A percentile compares a stretch with the other conserved stretches of the same genome.
phyloP scores from a whole-genome alignment of 305 asterid genomes.

The Fraxinus floribunda region DNA sequence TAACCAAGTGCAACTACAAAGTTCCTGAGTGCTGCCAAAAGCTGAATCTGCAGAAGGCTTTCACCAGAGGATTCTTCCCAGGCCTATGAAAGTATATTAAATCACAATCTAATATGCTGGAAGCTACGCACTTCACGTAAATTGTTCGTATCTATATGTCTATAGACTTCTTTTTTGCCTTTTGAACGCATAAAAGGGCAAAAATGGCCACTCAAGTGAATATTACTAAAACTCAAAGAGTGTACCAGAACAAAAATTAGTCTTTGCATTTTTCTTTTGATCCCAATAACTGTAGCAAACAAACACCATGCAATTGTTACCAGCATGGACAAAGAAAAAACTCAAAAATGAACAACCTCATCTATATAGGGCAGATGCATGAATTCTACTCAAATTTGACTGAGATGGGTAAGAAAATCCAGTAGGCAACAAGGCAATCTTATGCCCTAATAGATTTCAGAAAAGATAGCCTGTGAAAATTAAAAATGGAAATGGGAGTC shows the following conservation, averaged over 20 bases:
- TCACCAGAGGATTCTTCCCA: constrained; percentile 97
- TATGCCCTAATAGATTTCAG: background rate
- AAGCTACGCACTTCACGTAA: constrained; percentile 9
- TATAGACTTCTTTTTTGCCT: background rate
- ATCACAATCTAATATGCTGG: constrained; percentile 17
- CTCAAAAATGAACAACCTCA: background rate
- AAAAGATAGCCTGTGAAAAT: background rate
- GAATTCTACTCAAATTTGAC: constrained; percentile 8
- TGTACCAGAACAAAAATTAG: background rate
- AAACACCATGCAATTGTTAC: background rate
- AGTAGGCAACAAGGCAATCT: background rate
- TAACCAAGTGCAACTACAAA: constrained; percentile 84
- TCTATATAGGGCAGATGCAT: background rate
- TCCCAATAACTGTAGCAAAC: background rate
- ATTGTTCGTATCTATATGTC: background rate
- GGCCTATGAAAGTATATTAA: constrained; percentile 45
- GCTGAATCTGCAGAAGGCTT: constrained; percentile 99
- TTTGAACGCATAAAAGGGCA: background rate
- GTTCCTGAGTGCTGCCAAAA: constrained; percentile 85
- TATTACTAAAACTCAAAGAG: background rate
- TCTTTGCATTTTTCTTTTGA: background rate
- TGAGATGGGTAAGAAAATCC: background rate
- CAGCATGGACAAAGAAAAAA: background rate
- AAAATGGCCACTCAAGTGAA: background rate
- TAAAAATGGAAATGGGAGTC: background rate